Evolutionary conservation across 495 filamentous ascomycete species (phyloP).

Genomic region (Trichoderma reesei): DNA sequence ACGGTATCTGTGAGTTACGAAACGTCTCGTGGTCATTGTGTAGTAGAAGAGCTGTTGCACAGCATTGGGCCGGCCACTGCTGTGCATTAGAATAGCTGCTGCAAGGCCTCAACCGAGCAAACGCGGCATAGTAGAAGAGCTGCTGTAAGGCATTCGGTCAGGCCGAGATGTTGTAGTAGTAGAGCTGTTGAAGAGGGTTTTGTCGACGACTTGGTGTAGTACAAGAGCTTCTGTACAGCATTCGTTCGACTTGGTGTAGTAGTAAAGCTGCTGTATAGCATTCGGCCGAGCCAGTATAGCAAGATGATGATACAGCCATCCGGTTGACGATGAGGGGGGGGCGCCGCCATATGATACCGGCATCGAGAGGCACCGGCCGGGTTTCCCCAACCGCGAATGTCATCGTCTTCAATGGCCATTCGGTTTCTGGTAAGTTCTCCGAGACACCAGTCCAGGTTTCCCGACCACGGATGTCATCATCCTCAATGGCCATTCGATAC

Average conservation of each 20-base stretch:
- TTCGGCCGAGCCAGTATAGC: slow-evolving; percentile 75
- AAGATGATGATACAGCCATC: slow-evolving; percentile 75
- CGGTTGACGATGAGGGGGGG: slow-evolving; percentile 42
- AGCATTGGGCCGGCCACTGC: too few relatives aligned
- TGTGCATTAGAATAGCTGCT: too few relatives aligned
- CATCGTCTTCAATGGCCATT: slow-evolving; percentile 56
- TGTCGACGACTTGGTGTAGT: too few relatives aligned
- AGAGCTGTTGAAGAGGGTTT: too few relatives aligned
- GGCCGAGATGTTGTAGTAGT: too few relatives aligned
- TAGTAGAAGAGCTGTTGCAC: too few relatives aligned
- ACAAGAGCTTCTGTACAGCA: too few relatives aligned
- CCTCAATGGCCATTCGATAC: slow-evolving; percentile 65
- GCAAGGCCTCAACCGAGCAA: too few relatives aligned
- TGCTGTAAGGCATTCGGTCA: too few relatives aligned
- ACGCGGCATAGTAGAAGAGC: too few relatives aligned
- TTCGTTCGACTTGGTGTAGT: slow-evolving; percentile 34
- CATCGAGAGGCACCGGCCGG: background rate
- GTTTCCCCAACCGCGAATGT: background rate
- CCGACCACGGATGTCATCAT: slow-evolving; percentile 56
- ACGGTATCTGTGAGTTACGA: too few relatives aligned
- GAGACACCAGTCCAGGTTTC: slow-evolving; percentile 72
- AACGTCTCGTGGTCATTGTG: too few relatives aligned
- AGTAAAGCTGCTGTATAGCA: slow-evolving; percentile 62
- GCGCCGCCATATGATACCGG: background rate
- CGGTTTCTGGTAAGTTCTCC: slow-evolving; percentile 59